These are phyloP conservation scores for Rosellinia necatrix DNA, from an alignment of 2,329 filamentous ascomycete genomes.

Conservation along the genomic window DNA sequence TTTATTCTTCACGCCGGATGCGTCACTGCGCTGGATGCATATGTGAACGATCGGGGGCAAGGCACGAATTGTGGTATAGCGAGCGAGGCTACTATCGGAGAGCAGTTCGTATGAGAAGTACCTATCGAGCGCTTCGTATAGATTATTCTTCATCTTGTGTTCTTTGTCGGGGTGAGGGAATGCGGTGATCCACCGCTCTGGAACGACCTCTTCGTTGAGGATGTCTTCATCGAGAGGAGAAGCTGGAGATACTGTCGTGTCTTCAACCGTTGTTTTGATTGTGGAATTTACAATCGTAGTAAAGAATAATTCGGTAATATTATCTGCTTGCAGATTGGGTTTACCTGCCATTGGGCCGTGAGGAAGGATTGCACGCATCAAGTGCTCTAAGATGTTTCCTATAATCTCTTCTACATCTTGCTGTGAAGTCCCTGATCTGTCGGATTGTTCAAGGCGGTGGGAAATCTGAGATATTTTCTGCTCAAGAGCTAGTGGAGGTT, in stretches of 20 bases:
- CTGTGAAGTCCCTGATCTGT: conserved; percentile 66
- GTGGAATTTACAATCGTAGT: conserved; percentile 65
- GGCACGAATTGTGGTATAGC: conserved; percentile 73
- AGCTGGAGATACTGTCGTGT: conserved; percentile 24
- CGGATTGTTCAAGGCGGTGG: conserved; percentile 51
- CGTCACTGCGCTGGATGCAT: conserved; percentile 82
- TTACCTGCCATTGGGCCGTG: conserved; percentile 62
- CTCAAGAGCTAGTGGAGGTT: conserved; percentile 47
- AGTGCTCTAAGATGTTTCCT: conserved; percentile 85
- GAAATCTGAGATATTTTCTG: conserved; percentile 47
- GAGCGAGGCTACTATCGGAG: conserved; percentile 64
- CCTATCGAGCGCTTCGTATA: conserved; percentile 84
- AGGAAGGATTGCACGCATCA: conserved; percentile 85
- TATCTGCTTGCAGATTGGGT: conserved; percentile 78
- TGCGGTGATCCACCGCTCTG: conserved; percentile 66
- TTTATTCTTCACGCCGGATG: conserved; percentile 74
- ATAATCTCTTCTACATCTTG: conserved; percentile 97
- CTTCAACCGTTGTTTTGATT: conserved; percentile 49
- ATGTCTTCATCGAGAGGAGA: conserved; percentile 45
- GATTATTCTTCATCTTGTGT: conserved; percentile 54
- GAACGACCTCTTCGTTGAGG: conserved; percentile 61
- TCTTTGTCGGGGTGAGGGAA: conserved; percentile 54
- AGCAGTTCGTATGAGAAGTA: conserved; percentile 82
- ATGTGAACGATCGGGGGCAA: conserved; percentile 87
- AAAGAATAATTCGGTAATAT: conserved; percentile 73